Percentiles rank a stretch among this genome's conserved stretches.
Evolutionary conservation across 345 rosid species (phyloP).

Genomic region (Reutealis trisperma): DNA sequence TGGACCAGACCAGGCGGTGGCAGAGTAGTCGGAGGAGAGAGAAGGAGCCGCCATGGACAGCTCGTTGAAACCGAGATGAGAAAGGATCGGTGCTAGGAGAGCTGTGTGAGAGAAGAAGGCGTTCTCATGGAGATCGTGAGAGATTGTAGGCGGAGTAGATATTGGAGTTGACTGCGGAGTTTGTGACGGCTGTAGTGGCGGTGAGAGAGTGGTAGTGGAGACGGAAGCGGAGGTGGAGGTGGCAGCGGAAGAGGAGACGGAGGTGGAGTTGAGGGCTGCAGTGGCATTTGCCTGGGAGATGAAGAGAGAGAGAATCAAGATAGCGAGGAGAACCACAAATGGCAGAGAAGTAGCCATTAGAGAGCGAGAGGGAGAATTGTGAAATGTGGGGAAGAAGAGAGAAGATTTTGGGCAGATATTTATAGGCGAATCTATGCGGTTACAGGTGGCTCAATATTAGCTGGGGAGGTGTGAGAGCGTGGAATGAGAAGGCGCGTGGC

Average conservation of each 20-base stretch:
- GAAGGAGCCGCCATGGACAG: slow-evolving; percentile 56
- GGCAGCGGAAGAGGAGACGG: background rate
- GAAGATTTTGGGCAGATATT: background rate
- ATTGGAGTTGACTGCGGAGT: background rate
- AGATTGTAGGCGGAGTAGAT: slow-evolving; percentile 7
- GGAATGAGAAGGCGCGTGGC: background rate
- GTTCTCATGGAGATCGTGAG: slow-evolving; percentile 27
- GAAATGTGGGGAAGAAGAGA: background rate
- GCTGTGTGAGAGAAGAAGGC: slow-evolving; percentile 35
- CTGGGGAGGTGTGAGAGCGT: background rate
- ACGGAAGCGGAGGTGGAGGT: slow-evolving; percentile 10
- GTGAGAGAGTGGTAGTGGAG: slow-evolving; percentile 2
- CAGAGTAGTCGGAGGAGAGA: slow-evolving; percentile 38
- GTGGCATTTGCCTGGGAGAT: slow-evolving; percentile 8
- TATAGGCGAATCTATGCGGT: background rate
- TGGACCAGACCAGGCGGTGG: slow-evolving; percentile 57
- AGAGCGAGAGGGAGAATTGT: background rate
- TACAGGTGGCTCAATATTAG: background rate
- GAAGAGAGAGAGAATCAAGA: slow-evolving; percentile 16
- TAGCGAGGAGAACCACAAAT: slow-evolving; percentile 2
- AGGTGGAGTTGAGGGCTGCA: slow-evolving; percentile 12
- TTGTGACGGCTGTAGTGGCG: slow-evolving; percentile 2
- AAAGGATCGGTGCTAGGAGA: slow-evolving; percentile 49
- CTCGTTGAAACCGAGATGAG: slow-evolving; percentile 66
- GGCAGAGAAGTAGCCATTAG: slow-evolving; percentile 31